Evolutionary conservation across 257 asterid genomes (phyloP), one percentile per base, ranked within the genome.

Genomic region (Capsicum baccatum): DNA sequence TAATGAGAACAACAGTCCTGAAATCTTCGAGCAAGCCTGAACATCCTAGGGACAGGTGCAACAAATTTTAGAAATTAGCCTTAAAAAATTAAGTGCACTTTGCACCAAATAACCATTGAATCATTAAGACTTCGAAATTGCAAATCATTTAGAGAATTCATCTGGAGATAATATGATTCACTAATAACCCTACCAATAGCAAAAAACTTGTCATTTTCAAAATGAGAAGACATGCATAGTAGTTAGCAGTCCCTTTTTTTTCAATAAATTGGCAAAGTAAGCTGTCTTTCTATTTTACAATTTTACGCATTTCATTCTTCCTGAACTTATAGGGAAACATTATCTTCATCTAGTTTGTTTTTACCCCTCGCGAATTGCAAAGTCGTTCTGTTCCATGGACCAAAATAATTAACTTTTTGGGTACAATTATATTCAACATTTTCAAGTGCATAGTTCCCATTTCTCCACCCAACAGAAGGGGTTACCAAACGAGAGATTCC

Each of bases 71-170:
- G 56, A 73, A 47, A 42, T 47, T 47, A 44, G n/a, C 39, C 58
- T 47, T 73, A n/a, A 4, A 71, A 44, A n/a, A 26, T 39, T 39
- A 71, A 71, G 26, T 44, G n/a, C 39, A 17, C 17, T n/a, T 71
- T 71, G 58, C 57, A 44, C 79, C 79, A 71, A 42, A 44, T 47
- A n/a, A 10, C 58, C 37, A 71, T 71, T 0, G 10, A 47, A 71
- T 16, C 15, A 6, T 47, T 47, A 73, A n/a, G 5, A 70, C 39
- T 44, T 73, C 58, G 47, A n/a, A 71, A 47, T 44, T n/a, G 80
- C 79, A 70, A 11, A n/a, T 47, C 80, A 73, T 73, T 48, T 21
- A 73, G 37, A 73, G 39, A 67, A 73, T 73, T 73, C 58, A 73
- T 73, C 59, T 42, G n/a, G 6, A 73, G 6, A 47, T 15, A 57